A percentile compares a stretch with the other conserved stretches of the same genome.
Conservation (phyloP, 2,329 filamentous ascomycete genomes). For the Diplodia intermedia region DNA sequence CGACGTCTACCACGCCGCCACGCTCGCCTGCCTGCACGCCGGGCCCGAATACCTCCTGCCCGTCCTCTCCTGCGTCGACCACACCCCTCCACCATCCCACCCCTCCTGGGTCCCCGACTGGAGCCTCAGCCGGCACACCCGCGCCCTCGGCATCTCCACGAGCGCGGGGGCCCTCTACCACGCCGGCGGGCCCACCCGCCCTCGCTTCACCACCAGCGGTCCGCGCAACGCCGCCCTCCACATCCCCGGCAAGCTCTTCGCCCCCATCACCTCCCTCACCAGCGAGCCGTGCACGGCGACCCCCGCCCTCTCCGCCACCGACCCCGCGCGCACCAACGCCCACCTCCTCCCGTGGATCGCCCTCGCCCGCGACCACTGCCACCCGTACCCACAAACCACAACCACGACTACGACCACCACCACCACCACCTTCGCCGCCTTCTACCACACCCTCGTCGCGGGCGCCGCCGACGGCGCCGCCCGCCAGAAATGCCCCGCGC, state of each 20-base stretch:
- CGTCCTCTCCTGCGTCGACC: constrained; percentile 39
- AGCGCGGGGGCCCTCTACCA: constrained; percentile 37
- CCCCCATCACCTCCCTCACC: not conserved
- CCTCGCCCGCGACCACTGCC: constrained; percentile 21
- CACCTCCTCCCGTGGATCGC: constrained; percentile 34
- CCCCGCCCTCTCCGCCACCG: constrained; percentile 35
- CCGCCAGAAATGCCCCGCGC: constrained; percentile 26
- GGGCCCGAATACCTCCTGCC: constrained; percentile 30
- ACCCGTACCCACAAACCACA: constrained; percentile 31
- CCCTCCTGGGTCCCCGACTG: constrained; percentile 42
- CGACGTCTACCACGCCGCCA: not conserved
- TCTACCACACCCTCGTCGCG: constrained; percentile 38
- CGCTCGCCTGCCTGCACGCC: constrained; percentile 24
- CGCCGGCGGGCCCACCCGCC: constrained; percentile 30
- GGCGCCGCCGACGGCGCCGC: constrained; percentile 36
- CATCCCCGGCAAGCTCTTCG: not conserved
- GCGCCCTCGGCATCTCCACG: constrained; percentile 38
- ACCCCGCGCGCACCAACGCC: constrained; percentile 31
- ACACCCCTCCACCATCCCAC: constrained; percentile 32
- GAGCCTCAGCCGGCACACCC: constrained; percentile 37
- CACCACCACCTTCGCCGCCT: constrained; percentile 36
- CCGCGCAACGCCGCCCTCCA: not conserved
- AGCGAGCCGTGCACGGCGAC: constrained; percentile 11
- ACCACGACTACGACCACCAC: too few relatives aligned
- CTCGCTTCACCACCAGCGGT: not conserved